phyloP scores from a whole-genome alignment of 148 eudicot species.

The Chenopodium quinoa region DNA sequence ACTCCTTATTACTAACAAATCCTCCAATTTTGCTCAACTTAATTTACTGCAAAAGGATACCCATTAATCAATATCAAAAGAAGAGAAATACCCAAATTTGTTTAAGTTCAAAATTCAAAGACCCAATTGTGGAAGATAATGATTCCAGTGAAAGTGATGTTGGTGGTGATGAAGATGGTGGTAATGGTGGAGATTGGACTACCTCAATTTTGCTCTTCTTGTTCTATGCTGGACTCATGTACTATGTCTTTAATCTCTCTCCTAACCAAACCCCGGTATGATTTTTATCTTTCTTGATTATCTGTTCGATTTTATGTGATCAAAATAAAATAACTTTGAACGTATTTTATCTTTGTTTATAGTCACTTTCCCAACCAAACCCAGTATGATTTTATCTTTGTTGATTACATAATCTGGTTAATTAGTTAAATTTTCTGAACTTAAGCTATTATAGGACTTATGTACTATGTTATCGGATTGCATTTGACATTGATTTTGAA shows the following conservation, averaged over 20 bases:
- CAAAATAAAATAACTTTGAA: too few species aligned
- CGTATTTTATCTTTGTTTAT: slow-evolving; percentile 43
- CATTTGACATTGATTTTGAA: neutral
- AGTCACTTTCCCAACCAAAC: slow-evolving; percentile 76
- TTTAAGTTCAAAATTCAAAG: slow-evolving; percentile 45
- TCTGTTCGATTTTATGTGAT: too few species aligned
- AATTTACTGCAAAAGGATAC: neutral
- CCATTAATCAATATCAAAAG: slow-evolving; percentile 11
- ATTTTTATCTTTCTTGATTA: neutral
- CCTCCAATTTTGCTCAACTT: slow-evolving; percentile 17
- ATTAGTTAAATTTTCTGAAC: neutral
- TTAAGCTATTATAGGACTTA: too few species aligned
- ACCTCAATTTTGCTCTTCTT: slow-evolving; percentile 73
- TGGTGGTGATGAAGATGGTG: slow-evolving; percentile 35
- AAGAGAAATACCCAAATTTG: slow-evolving; percentile 32
- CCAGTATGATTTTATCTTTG: slow-evolving; percentile 48
- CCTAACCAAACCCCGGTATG: slow-evolving; percentile 90
- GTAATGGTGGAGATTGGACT: slow-evolving; percentile 56
- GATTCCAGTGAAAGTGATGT: slow-evolving; percentile 24
- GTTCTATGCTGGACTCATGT: slow-evolving; percentile 70
- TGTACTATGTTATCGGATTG: too few species aligned
- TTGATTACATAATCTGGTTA: neutral
- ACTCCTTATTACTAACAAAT: slow-evolving; percentile 8
- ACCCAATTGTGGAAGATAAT: slow-evolving; percentile 40
- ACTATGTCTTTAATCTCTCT: slow-evolving; percentile 66